These are phyloP conservation scores for Pythium biforme DNA, from an alignment of 352 stramenopile species.

Conservation along the genomic window DNA sequence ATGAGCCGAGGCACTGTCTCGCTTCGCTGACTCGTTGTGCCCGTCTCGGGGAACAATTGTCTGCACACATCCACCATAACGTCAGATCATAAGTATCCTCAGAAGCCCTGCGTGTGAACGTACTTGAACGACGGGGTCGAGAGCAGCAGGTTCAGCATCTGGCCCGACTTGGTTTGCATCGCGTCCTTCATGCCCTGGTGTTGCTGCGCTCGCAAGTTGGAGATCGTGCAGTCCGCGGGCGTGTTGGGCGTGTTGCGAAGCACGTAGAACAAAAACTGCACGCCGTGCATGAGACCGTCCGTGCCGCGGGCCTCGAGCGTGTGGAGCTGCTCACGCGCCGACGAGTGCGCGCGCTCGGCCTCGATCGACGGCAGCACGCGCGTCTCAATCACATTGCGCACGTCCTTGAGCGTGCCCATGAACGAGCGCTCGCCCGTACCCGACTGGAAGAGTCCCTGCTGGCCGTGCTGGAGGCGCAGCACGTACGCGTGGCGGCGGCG, in stretches of 20 bases:
- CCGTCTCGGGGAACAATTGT: conserved; percentile 53
- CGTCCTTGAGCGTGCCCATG: conserved; percentile 78
- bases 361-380: conserved; percentile 78
- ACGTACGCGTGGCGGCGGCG: conserved; percentile 74
- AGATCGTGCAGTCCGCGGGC: conserved; percentile 81
- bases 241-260: conserved; percentile 83
- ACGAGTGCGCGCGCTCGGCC: conserved; percentile 78
- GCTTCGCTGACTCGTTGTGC: conserved; percentile 40
- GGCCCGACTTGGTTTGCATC: conserved; percentile 80
- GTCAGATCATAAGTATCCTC: neutral
- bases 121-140: conserved; percentile 85
- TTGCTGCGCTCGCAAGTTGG: conserved; percentile 76
- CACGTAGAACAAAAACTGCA: conserved; percentile 88
- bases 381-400: conserved; percentile 76
- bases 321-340: conserved; percentile 75
- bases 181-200: conserved; percentile 84
- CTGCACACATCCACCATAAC: conserved; percentile 10
- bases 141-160: conserved; percentile 82
- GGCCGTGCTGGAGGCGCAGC: conserved; percentile 70
- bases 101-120: neutral
- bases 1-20: conserved; percentile 42
- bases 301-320: conserved; percentile 74
- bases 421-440: conserved; percentile 73
- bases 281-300: conserved; percentile 81
- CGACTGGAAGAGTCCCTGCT: conserved; percentile 80